phyloP scores from a whole-genome alignment of 2,329 filamentous ascomycete species.

The Penicillium sp. region DNA sequence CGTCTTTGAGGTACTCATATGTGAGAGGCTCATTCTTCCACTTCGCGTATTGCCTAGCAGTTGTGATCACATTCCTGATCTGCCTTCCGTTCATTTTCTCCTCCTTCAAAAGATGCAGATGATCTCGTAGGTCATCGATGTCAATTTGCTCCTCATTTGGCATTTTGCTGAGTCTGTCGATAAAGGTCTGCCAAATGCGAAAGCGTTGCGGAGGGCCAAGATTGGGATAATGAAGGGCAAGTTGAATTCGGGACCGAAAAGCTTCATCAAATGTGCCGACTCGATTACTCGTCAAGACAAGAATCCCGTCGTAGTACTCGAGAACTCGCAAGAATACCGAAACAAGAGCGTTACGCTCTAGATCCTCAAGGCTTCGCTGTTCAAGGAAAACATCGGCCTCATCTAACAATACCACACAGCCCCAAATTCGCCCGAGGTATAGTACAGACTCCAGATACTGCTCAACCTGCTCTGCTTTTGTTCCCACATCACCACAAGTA shows the following conservation, averaged over 20 bases:
- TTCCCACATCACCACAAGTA: neutral
- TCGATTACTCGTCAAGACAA: constrained; percentile 2
- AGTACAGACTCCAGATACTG: constrained; percentile 7
- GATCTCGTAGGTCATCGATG: neutral
- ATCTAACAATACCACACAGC: constrained; percentile 5
- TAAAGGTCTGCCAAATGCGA: neutral
- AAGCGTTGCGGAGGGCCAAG: neutral
- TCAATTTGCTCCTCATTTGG: neutral
- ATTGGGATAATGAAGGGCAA: constrained; percentile 1
- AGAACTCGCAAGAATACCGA: constrained; percentile 4
- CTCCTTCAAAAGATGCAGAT: neutral
- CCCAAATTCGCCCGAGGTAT: neutral
- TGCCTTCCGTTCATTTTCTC: constrained; percentile 1
- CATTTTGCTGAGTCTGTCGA: neutral
- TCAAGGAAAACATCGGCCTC: constrained; percentile 7
- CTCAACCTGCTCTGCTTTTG: neutral
- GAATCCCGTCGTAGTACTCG: constrained; percentile 6
- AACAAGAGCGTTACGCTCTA: neutral
- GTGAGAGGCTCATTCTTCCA: neutral
- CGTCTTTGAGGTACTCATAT: neutral
- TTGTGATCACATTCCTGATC: constrained; percentile 4
- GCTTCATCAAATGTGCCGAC: constrained; percentile 8
- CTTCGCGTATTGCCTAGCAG: neutral
- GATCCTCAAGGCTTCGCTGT: neutral
- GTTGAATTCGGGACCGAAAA: constrained; percentile 1